phyloP scores from a whole-genome alignment of 2,329 filamentous ascomycete genomes.

The Clonostachys byssicola region DNA sequence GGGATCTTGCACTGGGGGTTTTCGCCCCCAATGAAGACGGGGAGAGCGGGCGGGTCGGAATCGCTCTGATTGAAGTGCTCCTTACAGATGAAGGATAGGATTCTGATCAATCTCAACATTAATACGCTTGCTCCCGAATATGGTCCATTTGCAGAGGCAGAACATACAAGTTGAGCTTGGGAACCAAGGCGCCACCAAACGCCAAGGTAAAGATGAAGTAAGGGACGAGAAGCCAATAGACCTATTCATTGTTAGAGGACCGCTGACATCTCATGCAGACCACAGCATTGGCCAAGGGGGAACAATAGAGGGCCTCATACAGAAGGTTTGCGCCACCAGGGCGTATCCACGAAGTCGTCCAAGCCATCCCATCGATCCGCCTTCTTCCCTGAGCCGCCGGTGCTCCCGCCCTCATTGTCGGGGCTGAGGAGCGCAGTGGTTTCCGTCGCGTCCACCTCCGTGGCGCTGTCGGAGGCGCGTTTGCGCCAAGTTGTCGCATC shows the following conservation, averaged over 20 bases:
- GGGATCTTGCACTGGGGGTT: conserved; percentile 79
- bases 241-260: conserved; percentile 37
- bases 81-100: conserved; percentile 78
- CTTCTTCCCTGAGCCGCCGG: too few species aligned
- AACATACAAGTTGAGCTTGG: conserved; percentile 73
- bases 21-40: conserved; percentile 62
- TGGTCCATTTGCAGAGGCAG: neutral
- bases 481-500: too few species aligned
- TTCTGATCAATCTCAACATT: conserved; percentile 30
- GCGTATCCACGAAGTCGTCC: conserved; percentile 55
- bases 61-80: conserved; percentile 66
- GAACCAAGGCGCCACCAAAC: conserved; percentile 81
- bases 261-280: neutral
- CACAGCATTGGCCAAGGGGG: neutral
- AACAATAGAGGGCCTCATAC: conserved; percentile 29
- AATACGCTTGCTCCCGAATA: neutral
- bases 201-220: conserved; percentile 81
- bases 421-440: too few species aligned
- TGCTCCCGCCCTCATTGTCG: too few species aligned
- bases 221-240: conserved; percentile 79
- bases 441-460: too few species aligned
- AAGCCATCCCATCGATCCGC: conserved; percentile 36
- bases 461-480: too few species aligned
- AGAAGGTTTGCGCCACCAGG: conserved; percentile 61
- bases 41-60: conserved; percentile 55